Evolutionary conservation across 192 early-diverging fungal species (phyloP).

Genomic region (Linnemannia exigua): DNA sequence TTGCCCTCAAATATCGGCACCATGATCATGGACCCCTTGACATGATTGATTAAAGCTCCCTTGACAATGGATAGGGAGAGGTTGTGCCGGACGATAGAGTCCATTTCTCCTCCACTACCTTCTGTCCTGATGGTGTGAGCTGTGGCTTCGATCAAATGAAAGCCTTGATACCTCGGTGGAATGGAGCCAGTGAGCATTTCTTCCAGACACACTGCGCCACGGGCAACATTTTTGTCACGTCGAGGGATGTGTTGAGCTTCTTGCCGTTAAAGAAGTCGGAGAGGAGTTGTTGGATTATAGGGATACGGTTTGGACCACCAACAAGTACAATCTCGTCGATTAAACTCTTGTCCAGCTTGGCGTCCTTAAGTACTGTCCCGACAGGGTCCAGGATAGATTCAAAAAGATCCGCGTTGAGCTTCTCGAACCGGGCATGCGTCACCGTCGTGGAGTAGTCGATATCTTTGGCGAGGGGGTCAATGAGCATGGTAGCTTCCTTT

Average conservation of each 20-base stretch:
- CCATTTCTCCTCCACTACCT: constrained; percentile 99
- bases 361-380: constrained; percentile 95
- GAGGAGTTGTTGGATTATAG: constrained; percentile 98
- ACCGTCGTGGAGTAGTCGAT: constrained; percentile 98
- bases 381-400: constrained; percentile 95
- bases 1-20: no score
- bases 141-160: constrained; percentile 95
- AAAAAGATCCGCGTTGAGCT: constrained; percentile 98
- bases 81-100: constrained; percentile 97
- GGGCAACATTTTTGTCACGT: constrained; percentile 99
- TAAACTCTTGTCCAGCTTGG: constrained; percentile 94
- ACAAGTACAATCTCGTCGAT: constrained; percentile 98
- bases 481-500: constrained; percentile 95
- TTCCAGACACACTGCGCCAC: constrained; percentile 98
- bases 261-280: constrained; percentile 99
- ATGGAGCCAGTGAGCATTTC: constrained; percentile 97
- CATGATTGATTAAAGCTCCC: no score
- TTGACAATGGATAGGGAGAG: constrained; percentile 96
- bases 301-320: constrained; percentile 99
- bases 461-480: constrained; percentile 97
- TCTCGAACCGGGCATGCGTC: constrained; percentile 99
- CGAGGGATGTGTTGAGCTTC: constrained; percentile 99
- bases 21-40: no score
- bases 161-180: constrained; percentile 94
- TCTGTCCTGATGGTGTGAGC: constrained; percentile 99